phyloP scores from a whole-genome alignment of 2,329 filamentous ascomycete genomes.

The Pseudogymnoascus sp. region DNA sequence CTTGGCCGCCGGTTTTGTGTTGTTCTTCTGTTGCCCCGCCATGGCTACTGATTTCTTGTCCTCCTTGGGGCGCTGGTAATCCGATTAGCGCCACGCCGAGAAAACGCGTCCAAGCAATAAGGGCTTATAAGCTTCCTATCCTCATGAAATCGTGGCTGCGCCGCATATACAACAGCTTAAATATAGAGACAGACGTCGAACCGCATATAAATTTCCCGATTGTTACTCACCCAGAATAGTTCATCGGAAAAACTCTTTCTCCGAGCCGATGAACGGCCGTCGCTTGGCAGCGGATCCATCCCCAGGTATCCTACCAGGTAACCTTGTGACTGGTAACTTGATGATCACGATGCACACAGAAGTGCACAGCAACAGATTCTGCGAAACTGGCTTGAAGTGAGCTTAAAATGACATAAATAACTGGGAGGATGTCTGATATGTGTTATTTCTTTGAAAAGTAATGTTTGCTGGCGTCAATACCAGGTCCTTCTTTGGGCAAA shows the following conservation, averaged over 20 bases:
- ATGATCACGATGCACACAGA: constrained; percentile 1
- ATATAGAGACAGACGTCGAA: neutral
- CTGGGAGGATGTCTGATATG: neutral
- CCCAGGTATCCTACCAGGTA: constrained; percentile 5
- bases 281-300: constrained; percentile 3
- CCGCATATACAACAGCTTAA: neutral
- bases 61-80: neutral
- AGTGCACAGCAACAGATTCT: neutral
- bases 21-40: constrained; percentile 7
- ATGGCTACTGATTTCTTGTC: constrained; percentile 6
- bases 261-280: constrained; percentile 2
- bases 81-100: neutral
- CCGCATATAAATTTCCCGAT: constrained; percentile 8
- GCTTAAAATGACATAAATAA: neutral
- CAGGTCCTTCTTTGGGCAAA: neutral
- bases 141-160: neutral
- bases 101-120: neutral
- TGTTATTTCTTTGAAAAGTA: neutral
- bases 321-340: neutral
- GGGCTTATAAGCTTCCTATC: neutral
- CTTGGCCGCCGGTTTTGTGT: constrained; percentile 16
- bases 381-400: neutral
- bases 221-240: constrained; percentile 9
- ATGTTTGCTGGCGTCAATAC: neutral
- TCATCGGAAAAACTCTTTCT: constrained; percentile 7